Conservation (phyloP, 345 rosid genomes). For the Camelina sativa region DNA sequence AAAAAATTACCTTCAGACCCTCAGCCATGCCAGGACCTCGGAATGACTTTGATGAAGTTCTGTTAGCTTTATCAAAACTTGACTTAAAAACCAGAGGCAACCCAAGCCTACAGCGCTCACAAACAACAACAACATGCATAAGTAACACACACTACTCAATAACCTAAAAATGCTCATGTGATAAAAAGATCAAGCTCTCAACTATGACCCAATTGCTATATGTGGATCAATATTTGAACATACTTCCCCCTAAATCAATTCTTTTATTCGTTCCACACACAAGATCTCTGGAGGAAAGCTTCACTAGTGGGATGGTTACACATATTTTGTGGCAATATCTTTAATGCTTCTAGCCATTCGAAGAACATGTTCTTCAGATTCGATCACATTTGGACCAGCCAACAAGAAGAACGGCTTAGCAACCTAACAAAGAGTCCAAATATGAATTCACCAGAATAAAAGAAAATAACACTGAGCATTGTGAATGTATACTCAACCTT, state of each 20-base stretch:
- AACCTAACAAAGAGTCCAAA: conserved; percentile 48
- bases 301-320: background rate
- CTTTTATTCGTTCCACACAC: background rate
- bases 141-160: background rate
- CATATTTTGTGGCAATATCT: conserved; percentile 63
- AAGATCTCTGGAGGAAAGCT: background rate
- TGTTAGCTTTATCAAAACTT: conserved; percentile 91
- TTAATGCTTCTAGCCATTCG: conserved; percentile 73
- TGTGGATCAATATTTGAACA: background rate
- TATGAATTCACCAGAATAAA: background rate
- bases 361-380: conserved; percentile 83
- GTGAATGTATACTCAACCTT: conserved; percentile 45
- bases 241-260: background rate
- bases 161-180: background rate
- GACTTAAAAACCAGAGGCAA: conserved; percentile 90
- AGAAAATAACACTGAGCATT: background rate
- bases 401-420: conserved; percentile 80
- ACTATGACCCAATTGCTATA: background rate
- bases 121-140: conserved; percentile 5
- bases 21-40: conserved; percentile 90
- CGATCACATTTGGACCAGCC: conserved; percentile 93
- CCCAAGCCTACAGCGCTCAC: conserved; percentile 59
- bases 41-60: conserved; percentile 88
- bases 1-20: conserved; percentile 71
- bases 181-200: background rate